Percentiles rank a stretch among this genome's conserved stretches.
Conservation (phyloP, 2,329 filamentous ascomycete genomes). For the Tolypocladium amazonense region DNA sequence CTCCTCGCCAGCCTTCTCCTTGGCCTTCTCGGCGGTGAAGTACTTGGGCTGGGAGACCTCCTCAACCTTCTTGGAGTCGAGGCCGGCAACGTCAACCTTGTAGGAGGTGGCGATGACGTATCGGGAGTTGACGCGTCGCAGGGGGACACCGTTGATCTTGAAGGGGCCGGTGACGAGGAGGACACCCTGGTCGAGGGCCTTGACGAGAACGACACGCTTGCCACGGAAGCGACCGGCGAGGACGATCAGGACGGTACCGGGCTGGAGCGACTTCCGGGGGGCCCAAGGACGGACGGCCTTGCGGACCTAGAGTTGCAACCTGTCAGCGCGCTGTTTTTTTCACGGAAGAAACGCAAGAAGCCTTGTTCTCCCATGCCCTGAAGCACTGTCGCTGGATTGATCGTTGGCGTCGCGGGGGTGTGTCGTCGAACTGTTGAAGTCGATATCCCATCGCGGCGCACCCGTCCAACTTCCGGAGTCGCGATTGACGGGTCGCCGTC, state of each 20-base stretch:
- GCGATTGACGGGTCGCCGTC: not conserved
- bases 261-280: conserved; percentile 80
- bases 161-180: conserved; percentile 98
- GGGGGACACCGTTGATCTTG: conserved; percentile 99
- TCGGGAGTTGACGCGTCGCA: conserved; percentile 86
- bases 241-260: conserved; percentile 95
- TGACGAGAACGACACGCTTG: conserved; percentile 99
- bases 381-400: not conserved
- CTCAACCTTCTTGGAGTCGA: conserved; percentile 85
- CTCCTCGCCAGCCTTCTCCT: conserved; percentile 95
- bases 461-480: not conserved
- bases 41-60: conserved; percentile 70
- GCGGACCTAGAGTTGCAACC: conserved; percentile 58
- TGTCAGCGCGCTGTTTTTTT: conserved; percentile 17
- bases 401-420: not conserved
- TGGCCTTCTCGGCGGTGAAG: conserved; percentile 91
- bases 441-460: not conserved
- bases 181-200: conserved; percentile 93
- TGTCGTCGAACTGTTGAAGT: not conserved
- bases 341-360: not conserved
- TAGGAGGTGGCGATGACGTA: conserved; percentile 88
- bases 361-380: not conserved
- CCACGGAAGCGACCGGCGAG: conserved; percentile 98
- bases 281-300: conserved; percentile 85
- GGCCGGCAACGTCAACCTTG: conserved; percentile 72